Conservation (phyloP, 768 basidiomycete genomes). For the Rhizopogon vesiculosus region DNA sequence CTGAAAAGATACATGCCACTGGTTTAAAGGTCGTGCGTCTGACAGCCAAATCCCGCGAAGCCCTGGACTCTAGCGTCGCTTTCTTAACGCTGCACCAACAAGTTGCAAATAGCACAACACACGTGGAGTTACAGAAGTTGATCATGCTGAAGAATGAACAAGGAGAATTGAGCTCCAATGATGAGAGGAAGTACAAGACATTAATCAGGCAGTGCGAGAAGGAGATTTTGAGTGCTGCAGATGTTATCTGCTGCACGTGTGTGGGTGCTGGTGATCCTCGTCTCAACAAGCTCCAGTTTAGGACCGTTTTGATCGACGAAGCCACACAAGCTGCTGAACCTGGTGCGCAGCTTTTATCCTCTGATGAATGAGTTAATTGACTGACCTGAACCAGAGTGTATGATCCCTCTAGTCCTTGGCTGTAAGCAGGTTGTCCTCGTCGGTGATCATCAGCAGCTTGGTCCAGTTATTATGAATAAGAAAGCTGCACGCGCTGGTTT, state of each 20-base stretch:
- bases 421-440: slow-evolving; percentile 99
- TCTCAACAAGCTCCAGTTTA: slow-evolving; percentile 94
- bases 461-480: slow-evolving; percentile 99
- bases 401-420: slow-evolving; percentile 97
- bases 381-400: slow-evolving; percentile 68
- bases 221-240: slow-evolving; percentile 92
- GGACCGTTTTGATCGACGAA: slow-evolving; percentile 97
- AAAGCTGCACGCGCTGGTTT: slow-evolving; percentile 98
- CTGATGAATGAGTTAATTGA: slow-evolving; percentile 1
- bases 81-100: slow-evolving; percentile 97
- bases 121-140: slow-evolving; percentile 95
- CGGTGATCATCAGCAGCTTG: slow-evolving; percentile 94
- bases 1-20: slow-evolving; percentile 99
- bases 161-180: slow-evolving; percentile 93
- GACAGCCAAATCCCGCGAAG: slow-evolving; percentile 97
- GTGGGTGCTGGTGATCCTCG: slow-evolving; percentile 97
- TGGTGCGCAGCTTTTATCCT: slow-evolving; percentile 41
- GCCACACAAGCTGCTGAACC: slow-evolving; percentile 98
- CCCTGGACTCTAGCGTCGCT: slow-evolving; percentile 89
- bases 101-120: slow-evolving; percentile 94
- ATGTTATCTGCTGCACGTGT: slow-evolving; percentile 98
- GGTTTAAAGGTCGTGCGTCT: slow-evolving; percentile 97
- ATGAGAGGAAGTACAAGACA: slow-evolving; percentile 97
- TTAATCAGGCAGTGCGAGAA: slow-evolving; percentile 94
- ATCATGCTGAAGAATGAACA: slow-evolving; percentile 98